These are phyloP conservation scores for Cyclocybe cylindracea DNA, from an alignment of 768 basidiomycete species.

Conservation along the genomic window DNA sequence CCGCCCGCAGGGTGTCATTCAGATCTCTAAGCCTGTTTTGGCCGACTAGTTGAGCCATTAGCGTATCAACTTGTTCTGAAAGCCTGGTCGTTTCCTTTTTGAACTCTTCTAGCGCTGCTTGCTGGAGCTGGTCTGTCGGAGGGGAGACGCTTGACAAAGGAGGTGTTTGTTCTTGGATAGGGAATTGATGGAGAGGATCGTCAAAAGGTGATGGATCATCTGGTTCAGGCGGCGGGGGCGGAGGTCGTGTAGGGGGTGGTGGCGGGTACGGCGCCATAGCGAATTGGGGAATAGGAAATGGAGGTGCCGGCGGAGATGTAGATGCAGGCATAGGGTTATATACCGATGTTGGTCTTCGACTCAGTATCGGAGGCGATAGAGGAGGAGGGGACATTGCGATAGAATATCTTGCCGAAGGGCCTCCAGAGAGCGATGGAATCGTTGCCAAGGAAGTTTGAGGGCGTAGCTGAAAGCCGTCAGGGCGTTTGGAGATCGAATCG, in stretches of 20 bases:
- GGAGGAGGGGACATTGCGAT: constrained; percentile 3
- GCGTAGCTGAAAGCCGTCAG: background rate
- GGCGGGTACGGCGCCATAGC: constrained; percentile 5
- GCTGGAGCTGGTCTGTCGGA: constrained; percentile 11
- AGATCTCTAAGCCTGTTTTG: constrained; percentile 25
- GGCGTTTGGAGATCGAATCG: background rate
- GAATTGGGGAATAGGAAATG: background rate
- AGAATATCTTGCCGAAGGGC: background rate
- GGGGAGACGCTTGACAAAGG: constrained; percentile 7
- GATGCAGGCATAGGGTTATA: background rate
- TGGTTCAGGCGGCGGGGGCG: background rate
- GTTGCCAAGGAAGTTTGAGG: background rate
- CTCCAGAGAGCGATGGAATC: background rate
- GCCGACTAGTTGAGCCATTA: constrained; percentile 25
- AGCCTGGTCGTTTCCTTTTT: constrained; percentile 29
- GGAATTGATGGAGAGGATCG: constrained; percentile 8
- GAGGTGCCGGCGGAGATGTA: constrained; percentile 5
- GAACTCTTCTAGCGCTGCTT: constrained; percentile 24
- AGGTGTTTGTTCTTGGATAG: constrained; percentile 4
- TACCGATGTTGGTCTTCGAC: background rate
- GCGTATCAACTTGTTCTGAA: constrained; percentile 24
- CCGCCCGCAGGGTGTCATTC: constrained; percentile 22
- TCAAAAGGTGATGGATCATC: constrained; percentile 21
- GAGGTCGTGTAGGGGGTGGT: constrained; percentile 5
- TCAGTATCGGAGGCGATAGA: constrained; percentile 5